A percentile compares a stretch with the other conserved stretches of the same genome.
Evolutionary conservation across 441 rosid species (phyloP).

Genomic region (Gossypium davidsonii): DNA sequence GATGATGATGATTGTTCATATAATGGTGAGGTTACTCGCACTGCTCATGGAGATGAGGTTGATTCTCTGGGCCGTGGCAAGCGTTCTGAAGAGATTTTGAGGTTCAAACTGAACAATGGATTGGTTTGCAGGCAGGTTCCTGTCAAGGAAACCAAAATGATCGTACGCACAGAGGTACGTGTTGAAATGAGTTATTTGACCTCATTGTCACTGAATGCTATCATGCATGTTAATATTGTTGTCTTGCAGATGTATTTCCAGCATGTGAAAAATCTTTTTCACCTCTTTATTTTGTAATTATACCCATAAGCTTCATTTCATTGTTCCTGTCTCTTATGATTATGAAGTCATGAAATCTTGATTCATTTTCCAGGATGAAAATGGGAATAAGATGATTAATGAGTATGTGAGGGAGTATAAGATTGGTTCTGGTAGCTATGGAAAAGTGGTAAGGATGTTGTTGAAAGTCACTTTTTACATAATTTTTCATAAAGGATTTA

Average conservation of each 20-base stretch:
- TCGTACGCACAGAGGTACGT: constrained; percentile 75
- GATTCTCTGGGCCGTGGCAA: constrained; percentile 45
- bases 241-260: not conserved
- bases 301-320: not conserved
- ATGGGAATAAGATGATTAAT: constrained; percentile 81
- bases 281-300: not conserved
- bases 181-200: not conserved
- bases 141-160: constrained; percentile 71
- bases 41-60: constrained; percentile 48
- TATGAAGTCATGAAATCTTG: not conserved
- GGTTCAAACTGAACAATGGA: constrained; percentile 59
- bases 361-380: constrained; percentile 58
- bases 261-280: not conserved
- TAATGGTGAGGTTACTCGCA: constrained; percentile 49
- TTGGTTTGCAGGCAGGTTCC: constrained; percentile 78
- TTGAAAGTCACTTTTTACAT: not conserved
- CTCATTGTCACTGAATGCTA: not conserved
- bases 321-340: not conserved
- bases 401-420: constrained; percentile 71
- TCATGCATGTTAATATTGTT: not conserved
- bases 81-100: constrained; percentile 68
- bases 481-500: constrained; percentile 11
- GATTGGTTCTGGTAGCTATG: constrained; percentile 97
- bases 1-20: constrained; percentile 47
- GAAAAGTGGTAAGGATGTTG: constrained; percentile 78